Conservation (phyloP, 495 filamentous ascomycete species). For the Xylaria venustula region DNA sequence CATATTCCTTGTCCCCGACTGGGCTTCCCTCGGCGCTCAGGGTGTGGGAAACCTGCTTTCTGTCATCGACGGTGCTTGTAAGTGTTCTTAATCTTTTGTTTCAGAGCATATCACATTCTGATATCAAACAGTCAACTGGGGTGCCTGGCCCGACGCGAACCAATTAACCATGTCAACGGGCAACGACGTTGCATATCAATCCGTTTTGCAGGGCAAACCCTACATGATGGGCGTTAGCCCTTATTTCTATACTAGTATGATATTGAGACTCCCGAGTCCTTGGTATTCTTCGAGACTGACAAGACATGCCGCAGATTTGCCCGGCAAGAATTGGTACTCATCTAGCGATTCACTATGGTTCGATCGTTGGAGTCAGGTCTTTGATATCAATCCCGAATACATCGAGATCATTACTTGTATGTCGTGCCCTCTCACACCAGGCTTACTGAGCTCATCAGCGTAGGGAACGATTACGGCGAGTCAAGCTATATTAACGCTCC, state of each 20-base stretch:
- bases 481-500: slow-evolving; percentile 70
- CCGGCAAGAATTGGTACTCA: slow-evolving; percentile 72
- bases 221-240: slow-evolving; percentile 82
- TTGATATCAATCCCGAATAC: slow-evolving; percentile 62
- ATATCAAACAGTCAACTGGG: slow-evolving; percentile 56
- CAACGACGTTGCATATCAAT: slow-evolving; percentile 55
- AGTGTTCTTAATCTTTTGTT: slow-evolving; percentile 4
- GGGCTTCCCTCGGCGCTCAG: slow-evolving; percentile 57
- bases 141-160: slow-evolving; percentile 67
- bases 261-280: neutral
- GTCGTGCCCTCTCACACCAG: neutral
- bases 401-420: slow-evolving; percentile 56
- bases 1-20: slow-evolving; percentile 63
- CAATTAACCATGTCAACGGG: slow-evolving; percentile 50
- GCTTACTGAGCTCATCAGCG: slow-evolving; percentile 20
- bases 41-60: slow-evolving; percentile 44
- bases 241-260: slow-evolving; percentile 64
- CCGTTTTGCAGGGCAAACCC: slow-evolving; percentile 51
- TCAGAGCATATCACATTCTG: neutral
- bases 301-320: slow-evolving; percentile 47
- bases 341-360: slow-evolving; percentile 71
- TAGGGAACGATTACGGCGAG: slow-evolving; percentile 79
- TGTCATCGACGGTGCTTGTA: slow-evolving; percentile 59
- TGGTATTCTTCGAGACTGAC: neutral
- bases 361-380: slow-evolving; percentile 67